Evolutionary conservation across 2,329 filamentous ascomycete genomes (phyloP), one percentile per base, ranked within the genome.

Genomic region (Ilyonectria robusta): DNA sequence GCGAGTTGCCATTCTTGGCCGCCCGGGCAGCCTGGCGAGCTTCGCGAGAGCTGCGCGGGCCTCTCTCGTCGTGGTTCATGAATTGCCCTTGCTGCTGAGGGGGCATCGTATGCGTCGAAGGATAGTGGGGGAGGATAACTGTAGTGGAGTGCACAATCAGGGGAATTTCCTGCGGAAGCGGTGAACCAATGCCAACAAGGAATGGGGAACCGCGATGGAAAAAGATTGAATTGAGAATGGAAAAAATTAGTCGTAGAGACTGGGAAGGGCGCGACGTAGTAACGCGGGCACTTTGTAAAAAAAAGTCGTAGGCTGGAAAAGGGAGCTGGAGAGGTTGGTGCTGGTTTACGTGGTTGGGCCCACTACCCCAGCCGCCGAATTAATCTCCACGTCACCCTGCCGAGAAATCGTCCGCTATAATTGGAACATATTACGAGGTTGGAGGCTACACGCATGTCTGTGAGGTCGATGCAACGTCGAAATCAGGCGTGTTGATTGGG

Each of bases 11-110:
- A 48, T 73, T 74, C 56, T 68, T 69, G 15, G 68, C 74, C 9
- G 70, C 72, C 2, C 74, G 67, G 15, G 74, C 71, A 48, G 68
- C 72, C 59, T 73, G 71, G 40, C 74, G 74, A 13, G 72, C 71
- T 40, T 76, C 74, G 13, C 74, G 74, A 33, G 74, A 70, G 53
- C 67, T 75, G 23, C 74, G 73, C 65, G 73, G 73, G 10, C 58
- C 58, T 51, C 63, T 53, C 37, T 66, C 63, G 63, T 66, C 63
- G 63, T 51, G 59, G 23, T 66, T 66, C 63, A 66, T 66, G 58
- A 61, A 55, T 29, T 66, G 54, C 11, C 48, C 51, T 21, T 60
- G 63, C 29, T 59, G 55, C 59, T 64, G 63, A 50, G 63, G 63
- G 37, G 63, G 53, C 63, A 66, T 66, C 51, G 46, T 48, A 26